Evolutionary conservation across 495 filamentous ascomycete genomes (phyloP).

Genomic region (Neurospora sp.): DNA sequence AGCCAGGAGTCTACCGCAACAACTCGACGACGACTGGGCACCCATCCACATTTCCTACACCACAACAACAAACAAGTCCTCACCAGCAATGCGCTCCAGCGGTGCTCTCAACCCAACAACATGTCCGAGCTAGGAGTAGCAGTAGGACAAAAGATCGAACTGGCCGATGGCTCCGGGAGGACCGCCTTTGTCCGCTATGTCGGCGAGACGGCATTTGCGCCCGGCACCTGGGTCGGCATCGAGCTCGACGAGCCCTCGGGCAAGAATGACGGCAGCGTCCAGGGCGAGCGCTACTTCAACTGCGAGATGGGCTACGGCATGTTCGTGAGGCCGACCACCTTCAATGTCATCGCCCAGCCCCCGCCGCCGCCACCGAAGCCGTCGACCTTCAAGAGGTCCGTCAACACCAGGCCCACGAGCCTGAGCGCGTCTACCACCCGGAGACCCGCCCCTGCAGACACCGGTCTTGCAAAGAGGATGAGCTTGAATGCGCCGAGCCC

Average conservation of each 20-base stretch:
- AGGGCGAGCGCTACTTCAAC: conserved; percentile 84
- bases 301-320: conserved; percentile 74
- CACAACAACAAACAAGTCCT: background rate
- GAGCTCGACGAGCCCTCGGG: conserved; percentile 76
- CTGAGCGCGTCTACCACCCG: conserved; percentile 18
- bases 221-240: conserved; percentile 82
- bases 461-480: conserved; percentile 47
- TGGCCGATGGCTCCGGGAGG: conserved; percentile 56
- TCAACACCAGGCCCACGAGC: conserved; percentile 29
- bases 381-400: conserved; percentile 20
- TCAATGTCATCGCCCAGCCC: conserved; percentile 51
- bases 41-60: background rate
- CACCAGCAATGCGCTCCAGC: background rate
- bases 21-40: background rate
- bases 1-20: background rate
- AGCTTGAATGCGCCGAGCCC: conserved; percentile 61
- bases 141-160: conserved; percentile 45
- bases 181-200: conserved; percentile 69
- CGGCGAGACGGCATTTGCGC: conserved; percentile 67
- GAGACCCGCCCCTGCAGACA: conserved; percentile 32
- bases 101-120: conserved; percentile 5
- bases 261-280: conserved; percentile 90
- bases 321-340: conserved; percentile 66
- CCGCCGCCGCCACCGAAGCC: conserved; percentile 25
- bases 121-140: conserved; percentile 34